Evolutionary conservation across 805 yeast genomes (phyloP), one percentile per base, ranked within the genome.

Genomic region (Ogataea methanolica): DNA sequence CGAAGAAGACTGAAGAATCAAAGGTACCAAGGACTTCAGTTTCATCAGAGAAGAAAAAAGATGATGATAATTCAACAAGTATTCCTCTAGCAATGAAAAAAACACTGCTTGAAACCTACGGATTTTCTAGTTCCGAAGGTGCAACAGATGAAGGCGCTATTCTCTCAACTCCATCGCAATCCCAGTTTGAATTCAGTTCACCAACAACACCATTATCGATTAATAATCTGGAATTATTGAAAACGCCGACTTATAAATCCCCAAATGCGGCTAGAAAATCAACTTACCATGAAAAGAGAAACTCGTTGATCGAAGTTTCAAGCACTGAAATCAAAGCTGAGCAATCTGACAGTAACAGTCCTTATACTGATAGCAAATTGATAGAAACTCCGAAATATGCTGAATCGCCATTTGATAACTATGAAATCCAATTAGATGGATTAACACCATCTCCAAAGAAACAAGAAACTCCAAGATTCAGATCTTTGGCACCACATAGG

Each of bases 81-180:
- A 36, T 8, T 9, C 16, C 38, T 4, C 19, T 23, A 36, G 45
- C 37, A 14, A 8, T 26, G 31, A 44, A 37, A 26, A 50, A 41
- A 33, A 51, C 49, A 23, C 51, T 60, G 2, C 45, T 62, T 17
- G 53, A 54, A 16, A 50, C 59, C 1, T 59, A 58, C 36, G 65
- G 66, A 1, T 58, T 62, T 42, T 36, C 36, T 16, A 51, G 48
- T 6, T 16, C 31, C 16, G 49, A 43, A 2, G 15, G 46, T 8
- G 31, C 31, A 26, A 9, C 48, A 14, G 43, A 26, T 2, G 41
- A 41, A 33, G 53, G 52, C 3, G 48, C 50, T 7, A 45, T 49
- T 21, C 23, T 54, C 6, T 50, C 53, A 15, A 50, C 54, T 11
- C 55, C 55, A 1, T 37, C 39, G 19, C 50, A 46, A 21, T 16